These are phyloP conservation scores for Apostasia ramifera DNA, from an alignment of 106 monocot species.

Conservation along the genomic window DNA sequence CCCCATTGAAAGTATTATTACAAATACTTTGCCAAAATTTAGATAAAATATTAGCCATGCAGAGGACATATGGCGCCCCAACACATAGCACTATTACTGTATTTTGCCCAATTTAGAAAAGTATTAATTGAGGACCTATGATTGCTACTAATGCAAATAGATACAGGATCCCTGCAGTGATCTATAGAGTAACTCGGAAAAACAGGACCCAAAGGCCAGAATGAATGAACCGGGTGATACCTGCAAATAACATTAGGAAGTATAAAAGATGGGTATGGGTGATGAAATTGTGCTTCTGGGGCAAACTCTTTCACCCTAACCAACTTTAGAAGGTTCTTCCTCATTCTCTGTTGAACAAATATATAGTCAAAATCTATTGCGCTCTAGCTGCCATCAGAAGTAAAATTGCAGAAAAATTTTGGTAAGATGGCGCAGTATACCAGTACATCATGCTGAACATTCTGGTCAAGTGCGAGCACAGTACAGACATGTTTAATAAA, in stretches of 20 bases:
- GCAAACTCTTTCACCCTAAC: slow-evolving; percentile 89
- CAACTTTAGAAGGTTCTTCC: slow-evolving; percentile 84
- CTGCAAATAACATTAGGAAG: slow-evolving; percentile 98
- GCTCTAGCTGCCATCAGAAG: neutral
- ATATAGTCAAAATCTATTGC: neutral
- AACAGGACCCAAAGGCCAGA: no score
- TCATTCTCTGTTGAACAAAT: slow-evolving; percentile 60
- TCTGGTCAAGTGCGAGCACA: slow-evolving; percentile 81
- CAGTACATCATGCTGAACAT: slow-evolving; percentile 84
- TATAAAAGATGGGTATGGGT: slow-evolving; percentile 46
- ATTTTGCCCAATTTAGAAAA: no score
- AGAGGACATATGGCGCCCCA: no score
- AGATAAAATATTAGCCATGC: no score
- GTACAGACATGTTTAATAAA: slow-evolving; percentile 96
- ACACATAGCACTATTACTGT: no score
- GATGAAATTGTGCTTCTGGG: slow-evolving; percentile 87
- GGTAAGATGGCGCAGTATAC: slow-evolving; percentile 12
- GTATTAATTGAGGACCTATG: no score
- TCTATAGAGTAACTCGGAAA: no score
- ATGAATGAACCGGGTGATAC: slow-evolving; percentile 14
- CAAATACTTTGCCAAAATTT: no score
- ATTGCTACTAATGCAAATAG: no score
- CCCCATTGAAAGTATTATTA: no score
- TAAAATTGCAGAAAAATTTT: neutral
- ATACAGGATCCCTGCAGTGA: no score